Evolutionary conservation across 257 asterid species (phyloP), one percentile per base, ranked within the genome.

Genomic region (Solanum corneliomulleri): DNA sequence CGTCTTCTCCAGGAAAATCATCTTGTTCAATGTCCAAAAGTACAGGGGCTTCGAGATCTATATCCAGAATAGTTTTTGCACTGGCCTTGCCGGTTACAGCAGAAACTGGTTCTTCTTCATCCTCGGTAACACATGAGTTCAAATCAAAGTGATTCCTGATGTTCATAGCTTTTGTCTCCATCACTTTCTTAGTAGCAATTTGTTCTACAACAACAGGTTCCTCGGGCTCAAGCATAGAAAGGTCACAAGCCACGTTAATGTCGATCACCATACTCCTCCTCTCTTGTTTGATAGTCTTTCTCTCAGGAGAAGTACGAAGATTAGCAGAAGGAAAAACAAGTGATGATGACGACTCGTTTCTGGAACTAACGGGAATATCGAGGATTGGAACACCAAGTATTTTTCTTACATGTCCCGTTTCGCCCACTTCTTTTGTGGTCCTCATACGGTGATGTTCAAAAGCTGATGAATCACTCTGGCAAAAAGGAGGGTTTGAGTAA

Each of bases 311-410:
- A 42, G 85, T 84, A 86, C 81, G 84, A 75, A 62, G 74, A 39
- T 87, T 85, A 42, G 87, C 90, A 1, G 91, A 89, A 68, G 93
- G 86, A 58, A 95, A 87, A 68, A 85, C 89, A 69, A 74, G 87
- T 56, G 89, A 83, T 6, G 91, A 83, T 9, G 91, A 86, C 89
- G 89, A 86, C 89, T 91, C 93, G 20, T 86, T 90, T 81, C 86
- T 88, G 0, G 81, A 80, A 88, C 85, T 88, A 56, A 77, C 56
- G 1, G 88, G 86, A 86, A 88, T 86, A 60, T 93, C 94, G 86
- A 93, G 92, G 88, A 97, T 90, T 86, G 99, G 96, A 91, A 95
- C 87, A 80, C 98, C 98, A 23, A 94, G 92, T 86, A 94, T 93
- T 89, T 91, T 97, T 87, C 92, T 91, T 29, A 87, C 91, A 82